Percentiles rank a stretch among this genome's conserved stretches.
These are phyloP conservation scores for Micractinium sp. DNA, from an alignment of 139 green algal genomes.

Conservation along the genomic window DNA sequence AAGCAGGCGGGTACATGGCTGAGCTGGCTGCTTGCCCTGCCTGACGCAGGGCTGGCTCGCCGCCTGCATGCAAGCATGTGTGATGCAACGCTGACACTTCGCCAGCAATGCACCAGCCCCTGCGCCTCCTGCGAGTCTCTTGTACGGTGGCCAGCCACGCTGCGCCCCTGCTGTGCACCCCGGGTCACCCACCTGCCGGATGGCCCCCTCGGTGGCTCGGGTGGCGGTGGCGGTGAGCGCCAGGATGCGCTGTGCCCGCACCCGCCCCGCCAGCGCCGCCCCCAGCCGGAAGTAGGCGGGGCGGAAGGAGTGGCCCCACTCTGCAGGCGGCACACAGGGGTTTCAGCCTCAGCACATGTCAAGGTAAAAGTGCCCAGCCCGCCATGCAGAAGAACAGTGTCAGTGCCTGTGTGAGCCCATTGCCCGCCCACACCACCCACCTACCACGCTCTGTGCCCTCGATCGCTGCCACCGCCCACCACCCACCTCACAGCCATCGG, in stretches of 20 bases:
- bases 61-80: too few relatives aligned
- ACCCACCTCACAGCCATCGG: too few relatives aligned
- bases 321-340: constrained; percentile 13
- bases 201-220: constrained; percentile 58
- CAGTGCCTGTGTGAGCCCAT: too few relatives aligned
- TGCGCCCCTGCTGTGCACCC: neutral
- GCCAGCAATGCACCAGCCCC: too few relatives aligned
- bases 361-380: too few relatives aligned
- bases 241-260: constrained; percentile 71
- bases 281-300: constrained; percentile 86
- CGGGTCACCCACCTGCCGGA: constrained; percentile 41
- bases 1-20: too few relatives aligned
- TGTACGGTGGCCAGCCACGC: too few relatives aligned
- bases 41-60: too few relatives aligned
- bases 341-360: neutral
- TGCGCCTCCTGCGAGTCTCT: too few relatives aligned
- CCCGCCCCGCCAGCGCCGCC: constrained; percentile 61
- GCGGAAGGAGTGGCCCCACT: constrained; percentile 97
- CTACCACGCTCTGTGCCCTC: neutral
- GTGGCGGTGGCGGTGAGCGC: constrained; percentile 94
- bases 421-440: neutral
- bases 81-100: too few relatives aligned
- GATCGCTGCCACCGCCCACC: neutral
- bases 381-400: too few relatives aligned
- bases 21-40: constrained; percentile 20